These are phyloP conservation scores for Aspergillus cejpii DNA, from an alignment of 2,329 filamentous ascomycete species.

Conservation along the genomic window DNA sequence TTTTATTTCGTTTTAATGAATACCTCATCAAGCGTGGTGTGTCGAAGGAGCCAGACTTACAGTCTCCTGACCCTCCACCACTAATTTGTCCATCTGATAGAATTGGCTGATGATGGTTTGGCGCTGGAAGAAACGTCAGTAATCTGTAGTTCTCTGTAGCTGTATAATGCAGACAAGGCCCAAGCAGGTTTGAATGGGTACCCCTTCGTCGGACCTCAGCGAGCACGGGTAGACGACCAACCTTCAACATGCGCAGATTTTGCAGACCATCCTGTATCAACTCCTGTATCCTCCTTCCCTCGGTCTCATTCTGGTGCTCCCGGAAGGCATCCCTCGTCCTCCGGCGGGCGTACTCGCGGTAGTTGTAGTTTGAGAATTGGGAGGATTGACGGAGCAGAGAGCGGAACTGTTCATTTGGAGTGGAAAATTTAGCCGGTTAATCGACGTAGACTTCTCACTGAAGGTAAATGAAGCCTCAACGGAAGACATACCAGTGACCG, in stretches of 20 bases:
- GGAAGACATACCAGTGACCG: constrained; percentile 40
- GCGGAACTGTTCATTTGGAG: constrained; percentile 66
- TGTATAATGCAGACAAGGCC: background rate
- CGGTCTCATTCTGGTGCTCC: constrained; percentile 66
- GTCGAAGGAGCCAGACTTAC: constrained; percentile 43
- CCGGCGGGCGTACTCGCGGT: constrained; percentile 90
- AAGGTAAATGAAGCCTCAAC: background rate
- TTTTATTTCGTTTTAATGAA: background rate
- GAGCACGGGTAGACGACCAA: constrained; percentile 39
- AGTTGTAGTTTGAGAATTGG: constrained; percentile 93
- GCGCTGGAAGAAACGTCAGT: constrained; percentile 56
- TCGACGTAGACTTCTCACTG: background rate
- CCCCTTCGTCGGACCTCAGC: background rate
- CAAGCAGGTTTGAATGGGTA: no score
- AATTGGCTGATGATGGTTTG: constrained; percentile 95
- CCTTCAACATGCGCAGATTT: constrained; percentile 86
- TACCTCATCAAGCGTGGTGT: background rate
- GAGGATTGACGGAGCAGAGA: constrained; percentile 78
- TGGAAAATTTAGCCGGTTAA: constrained; percentile 2
- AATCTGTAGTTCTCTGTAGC: background rate
- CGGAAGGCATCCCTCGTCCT: constrained; percentile 86
- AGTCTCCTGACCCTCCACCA: constrained; percentile 80
- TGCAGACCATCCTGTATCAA: constrained; percentile 80
- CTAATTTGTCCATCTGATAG: constrained; percentile 82
- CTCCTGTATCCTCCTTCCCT: constrained; percentile 74